Evolutionary conservation across 257 asterid genomes (phyloP), one percentile per base, ranked within the genome.

Genomic region (Fraxinus excelsior): DNA sequence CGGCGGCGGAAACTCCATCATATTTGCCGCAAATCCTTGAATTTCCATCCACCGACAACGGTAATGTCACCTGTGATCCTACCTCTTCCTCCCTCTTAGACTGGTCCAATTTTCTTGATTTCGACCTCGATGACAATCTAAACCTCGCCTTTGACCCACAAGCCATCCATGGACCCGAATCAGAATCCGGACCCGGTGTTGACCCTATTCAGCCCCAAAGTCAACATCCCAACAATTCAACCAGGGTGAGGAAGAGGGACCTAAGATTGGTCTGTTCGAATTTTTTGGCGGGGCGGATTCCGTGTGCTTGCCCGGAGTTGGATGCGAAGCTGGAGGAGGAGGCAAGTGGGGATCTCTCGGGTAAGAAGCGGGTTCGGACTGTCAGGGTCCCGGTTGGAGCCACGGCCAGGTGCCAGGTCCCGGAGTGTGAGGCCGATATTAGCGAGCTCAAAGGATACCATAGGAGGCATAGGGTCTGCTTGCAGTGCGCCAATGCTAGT

Each of bases 391-490:
- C 86, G 0, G 86, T 84, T 7, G 91, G 87, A 35, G 83, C 80
- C 46, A 83, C 79, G 38, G 86, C 85, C 18, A 83, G 90, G 44
- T 96, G 99, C 84, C 99, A 96, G 86, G 99, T 96, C 34, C 90
- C 96, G 0, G 97, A 86, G 0, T 96, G 99, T 62, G 96, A 90
- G 80, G 97, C 76, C 42, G 99, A 96, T 84, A 96, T 96, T 32
- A 88, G 90, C 64, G 94, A 96, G 88, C 94, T 96, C 1, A 96
- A 96, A 82, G 99, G 99, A 76, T 96, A 96, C 80, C 99, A 96
- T 74, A 84, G 75, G 86, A 74, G 99, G 80, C 99, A 96, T 60
- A 83, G 97, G 56, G 95, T 96, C 71, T 96, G 99, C 79, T 75
- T 96, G 86, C 80, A 72, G 37, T 96, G 99, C 49, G 99, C 99